Percentiles rank a stretch among this genome's conserved stretches.
These are phyloP conservation scores for Yamadazyma spencermartinsiae DNA, from an alignment of 1,139 yeast genomes.

Conservation along the genomic window DNA sequence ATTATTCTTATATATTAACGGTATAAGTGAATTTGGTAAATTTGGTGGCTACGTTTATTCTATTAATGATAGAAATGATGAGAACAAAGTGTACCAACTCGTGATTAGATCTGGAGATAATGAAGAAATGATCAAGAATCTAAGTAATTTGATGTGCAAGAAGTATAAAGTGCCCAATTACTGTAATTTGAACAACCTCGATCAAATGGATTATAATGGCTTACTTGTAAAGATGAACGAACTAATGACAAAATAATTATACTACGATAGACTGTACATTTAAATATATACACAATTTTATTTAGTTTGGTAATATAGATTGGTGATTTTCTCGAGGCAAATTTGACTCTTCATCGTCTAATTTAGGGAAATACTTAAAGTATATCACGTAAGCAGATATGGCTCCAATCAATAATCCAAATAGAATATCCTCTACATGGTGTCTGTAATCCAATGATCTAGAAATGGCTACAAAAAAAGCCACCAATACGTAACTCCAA, in stretches of 20 bases:
- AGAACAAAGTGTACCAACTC: slow-evolving; percentile 10
- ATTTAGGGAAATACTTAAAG: slow-evolving; percentile 16
- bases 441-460: slow-evolving; percentile 48
- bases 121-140: slow-evolving; percentile 15
- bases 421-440: slow-evolving; percentile 41
- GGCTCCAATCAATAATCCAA: slow-evolving; percentile 37
- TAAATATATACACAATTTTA: not conserved
- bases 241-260: slow-evolving; percentile 4
- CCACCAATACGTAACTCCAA: slow-evolving; percentile 30
- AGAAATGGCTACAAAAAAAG: slow-evolving; percentile 37
- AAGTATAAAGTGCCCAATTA: slow-evolving; percentile 16
- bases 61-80: slow-evolving; percentile 10
- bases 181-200: slow-evolving; percentile 15
- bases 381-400: slow-evolving; percentile 27
- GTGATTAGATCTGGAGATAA: slow-evolving; percentile 13
- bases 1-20: slow-evolving; percentile 14
- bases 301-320: slow-evolving; percentile 7
- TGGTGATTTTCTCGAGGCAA: slow-evolving; percentile 9
- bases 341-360: slow-evolving; percentile 7
- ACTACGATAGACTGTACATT: not conserved
- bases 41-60: slow-evolving; percentile 19
- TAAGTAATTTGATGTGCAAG: slow-evolving; percentile 14
- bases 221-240: slow-evolving; percentile 10
- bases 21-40: slow-evolving; percentile 5
- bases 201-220: slow-evolving; percentile 13